Evolutionary conservation across 1,284 basidiomycete species (phyloP).

Genomic region (Trametes versicolor): DNA sequence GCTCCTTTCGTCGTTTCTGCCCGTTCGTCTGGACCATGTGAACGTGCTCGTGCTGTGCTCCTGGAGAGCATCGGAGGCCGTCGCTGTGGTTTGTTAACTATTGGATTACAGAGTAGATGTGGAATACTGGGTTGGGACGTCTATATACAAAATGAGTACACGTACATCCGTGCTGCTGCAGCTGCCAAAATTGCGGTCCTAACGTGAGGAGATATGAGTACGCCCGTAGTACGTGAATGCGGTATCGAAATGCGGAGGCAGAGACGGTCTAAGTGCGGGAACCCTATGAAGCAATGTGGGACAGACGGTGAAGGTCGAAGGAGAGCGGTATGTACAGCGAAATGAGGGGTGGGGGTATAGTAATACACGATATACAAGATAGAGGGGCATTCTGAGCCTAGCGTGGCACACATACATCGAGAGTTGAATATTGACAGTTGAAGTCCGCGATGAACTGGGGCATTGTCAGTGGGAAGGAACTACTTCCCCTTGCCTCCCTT

Average conservation of each 20-base stretch:
- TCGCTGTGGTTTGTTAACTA: neutral
- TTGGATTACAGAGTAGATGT: neutral
- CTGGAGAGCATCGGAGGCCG: neutral
- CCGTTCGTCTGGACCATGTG: neutral
- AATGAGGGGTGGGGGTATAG: neutral
- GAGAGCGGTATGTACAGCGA: neutral
- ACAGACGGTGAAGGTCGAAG: neutral
- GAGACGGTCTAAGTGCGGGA: neutral
- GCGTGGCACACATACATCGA: neutral
- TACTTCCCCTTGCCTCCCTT: slow-evolving; percentile 17
- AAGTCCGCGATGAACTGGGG: neutral
- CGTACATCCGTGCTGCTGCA: slow-evolving; percentile 5
- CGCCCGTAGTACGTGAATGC: neutral
- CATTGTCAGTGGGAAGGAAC: neutral
- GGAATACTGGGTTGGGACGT: neutral
- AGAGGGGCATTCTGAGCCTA: neutral
- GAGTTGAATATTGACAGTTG: neutral
- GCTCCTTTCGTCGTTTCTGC: neutral
- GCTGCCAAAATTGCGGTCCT: slow-evolving; percentile 1
- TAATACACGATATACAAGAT: slow-evolving; percentile 10
- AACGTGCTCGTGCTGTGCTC: neutral
- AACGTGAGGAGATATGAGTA: neutral
- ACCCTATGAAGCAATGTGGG: neutral
- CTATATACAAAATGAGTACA: slow-evolving; percentile 13
- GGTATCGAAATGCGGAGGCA: neutral